Evolutionary conservation across 1,284 basidiomycete genomes (phyloP), one percentile per base, ranked within the genome.

Genomic region (Papiliotrema flavescens): DNA sequence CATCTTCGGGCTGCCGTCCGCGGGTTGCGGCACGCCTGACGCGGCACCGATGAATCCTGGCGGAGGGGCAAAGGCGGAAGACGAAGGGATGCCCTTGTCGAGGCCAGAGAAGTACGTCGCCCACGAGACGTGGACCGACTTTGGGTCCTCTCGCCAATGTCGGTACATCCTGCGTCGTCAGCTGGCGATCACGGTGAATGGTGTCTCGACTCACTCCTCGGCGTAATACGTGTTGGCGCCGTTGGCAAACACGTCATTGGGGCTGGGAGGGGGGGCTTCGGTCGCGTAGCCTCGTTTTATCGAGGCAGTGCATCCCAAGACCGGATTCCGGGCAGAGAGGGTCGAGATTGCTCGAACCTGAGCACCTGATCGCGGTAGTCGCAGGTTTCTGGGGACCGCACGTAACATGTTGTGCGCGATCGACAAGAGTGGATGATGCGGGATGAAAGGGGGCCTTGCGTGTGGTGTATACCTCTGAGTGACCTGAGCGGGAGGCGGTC

Each of bases 91-190:
- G 54, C 95, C 95, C 67, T 88, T 88, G 67, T 96, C 91, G 73
- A 98, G 83, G 39, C 91, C 96, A 11, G 85, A 83, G 73, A 99
- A 99, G 79, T 99, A 99, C 53, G 87, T 84, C 61, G 89, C 84
- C 96, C 96, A 99, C 32, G 92, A 96, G 2, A 85, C 81, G 78
- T 99, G 95, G 0, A 99, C 96, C 43, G 89, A 88, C 63, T 84
- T 83, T 40, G 92, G 90, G 78, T 99, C 90, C 76, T 89, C 81
- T 77, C 85, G 86, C 90, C 90, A 96, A 64, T 86, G 83, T 64
- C 84, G 84, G 79, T 93, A 94, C 92, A 95, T 94, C 76, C 80
- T 82, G 54, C 23, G 28, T n/a, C 32, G 42, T 61, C 49, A 65
- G 60, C 47, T 24, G 39, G 23, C 20, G 14, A 34, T 24, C n/a